A percentile compares a stretch with the other conserved stretches of the same genome.
Conservation (phyloP, 2,329 filamentous ascomycete genomes). For the Capronia americana region DNA sequence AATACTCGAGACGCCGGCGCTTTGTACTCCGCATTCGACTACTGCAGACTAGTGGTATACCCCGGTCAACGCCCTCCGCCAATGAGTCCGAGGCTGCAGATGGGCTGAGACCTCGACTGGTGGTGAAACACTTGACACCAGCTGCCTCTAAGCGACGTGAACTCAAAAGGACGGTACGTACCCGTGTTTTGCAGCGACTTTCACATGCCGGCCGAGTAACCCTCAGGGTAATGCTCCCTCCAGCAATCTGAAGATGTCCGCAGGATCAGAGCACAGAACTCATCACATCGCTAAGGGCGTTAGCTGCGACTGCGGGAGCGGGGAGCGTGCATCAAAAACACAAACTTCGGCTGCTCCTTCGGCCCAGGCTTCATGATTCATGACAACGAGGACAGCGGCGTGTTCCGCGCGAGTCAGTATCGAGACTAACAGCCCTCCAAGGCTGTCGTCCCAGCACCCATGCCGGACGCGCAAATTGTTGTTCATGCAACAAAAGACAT, state of each 20-base stretch:
- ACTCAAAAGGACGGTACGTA: neutral
- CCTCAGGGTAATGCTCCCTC: too few species aligned
- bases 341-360: neutral
- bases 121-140: slow-evolving; percentile 15
- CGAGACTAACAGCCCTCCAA: neutral
- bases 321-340: neutral
- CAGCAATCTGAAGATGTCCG: neutral
- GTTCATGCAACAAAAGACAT: neutral
- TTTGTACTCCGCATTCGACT: slow-evolving; percentile 11
- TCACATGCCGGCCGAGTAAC: neutral
- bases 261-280: neutral
- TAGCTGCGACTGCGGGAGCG: neutral
- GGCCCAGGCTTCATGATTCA: neutral
- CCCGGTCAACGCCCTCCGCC: slow-evolving; percentile 2
- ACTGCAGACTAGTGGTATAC: slow-evolving; percentile 21
- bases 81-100: slow-evolving; percentile 4
- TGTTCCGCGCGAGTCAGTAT: neutral
- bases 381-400: neutral
- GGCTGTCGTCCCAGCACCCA: neutral
- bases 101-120: slow-evolving; percentile 6
- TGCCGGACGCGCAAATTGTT: neutral
- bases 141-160: neutral
- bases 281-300: slow-evolving; percentile 1
- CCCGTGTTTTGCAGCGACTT: neutral
- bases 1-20: slow-evolving; percentile 1